A percentile compares a stretch with the other conserved stretches of the same genome.
phyloP scores from a whole-genome alignment of 495 filamentous ascomycete species.

The Talaromyces stipitatus region DNA sequence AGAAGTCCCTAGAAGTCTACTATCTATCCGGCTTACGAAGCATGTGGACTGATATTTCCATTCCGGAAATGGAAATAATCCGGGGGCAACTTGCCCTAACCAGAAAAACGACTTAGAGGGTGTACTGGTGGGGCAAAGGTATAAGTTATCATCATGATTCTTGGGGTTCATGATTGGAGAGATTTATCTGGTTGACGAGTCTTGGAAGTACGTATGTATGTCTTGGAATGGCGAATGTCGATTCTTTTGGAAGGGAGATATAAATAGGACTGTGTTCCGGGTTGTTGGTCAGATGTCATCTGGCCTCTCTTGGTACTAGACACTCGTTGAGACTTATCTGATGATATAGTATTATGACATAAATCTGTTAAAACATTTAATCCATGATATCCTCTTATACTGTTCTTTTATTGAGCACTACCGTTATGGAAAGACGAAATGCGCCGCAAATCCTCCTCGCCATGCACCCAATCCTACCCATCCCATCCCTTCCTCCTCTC shows the following conservation, averaged over 20 bases:
- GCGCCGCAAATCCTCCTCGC: neutral
- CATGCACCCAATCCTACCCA: constrained; percentile 9
- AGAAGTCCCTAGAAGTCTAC: no score
- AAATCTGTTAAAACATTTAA: no score
- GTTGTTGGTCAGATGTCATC: no score
- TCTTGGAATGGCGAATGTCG: neutral
- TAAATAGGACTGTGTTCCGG: neutral
- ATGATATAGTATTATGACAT: neutral
- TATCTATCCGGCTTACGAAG: neutral
- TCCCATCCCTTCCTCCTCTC: constrained; percentile 18
- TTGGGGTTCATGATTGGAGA: neutral
- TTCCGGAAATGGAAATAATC: neutral
- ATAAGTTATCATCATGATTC: neutral
- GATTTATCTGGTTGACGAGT: neutral
- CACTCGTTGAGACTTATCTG: neutral
- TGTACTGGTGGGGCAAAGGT: neutral
- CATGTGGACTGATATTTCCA: neutral
- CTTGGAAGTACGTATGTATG: neutral
- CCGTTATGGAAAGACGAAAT: neutral
- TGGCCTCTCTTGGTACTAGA: no score
- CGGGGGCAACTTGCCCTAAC: neutral
- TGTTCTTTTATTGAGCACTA: neutral
- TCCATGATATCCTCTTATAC: neutral
- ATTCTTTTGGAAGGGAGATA: neutral
- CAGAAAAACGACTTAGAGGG: neutral